Conservation (phyloP, 1,284 basidiomycete species). For the Puccinia triticina region DNA sequence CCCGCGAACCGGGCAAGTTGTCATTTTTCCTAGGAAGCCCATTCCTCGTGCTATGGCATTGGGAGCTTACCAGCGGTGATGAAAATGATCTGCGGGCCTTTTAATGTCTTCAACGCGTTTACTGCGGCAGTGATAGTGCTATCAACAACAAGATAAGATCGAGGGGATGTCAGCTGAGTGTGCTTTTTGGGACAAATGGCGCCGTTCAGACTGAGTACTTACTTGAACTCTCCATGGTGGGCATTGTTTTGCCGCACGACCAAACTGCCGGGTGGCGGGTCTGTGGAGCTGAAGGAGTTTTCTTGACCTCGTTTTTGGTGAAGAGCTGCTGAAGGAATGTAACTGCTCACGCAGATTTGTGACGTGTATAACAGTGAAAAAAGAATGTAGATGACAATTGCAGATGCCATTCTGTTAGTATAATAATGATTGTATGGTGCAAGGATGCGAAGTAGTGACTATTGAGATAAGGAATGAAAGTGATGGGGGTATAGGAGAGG, state of each 20-base stretch:
- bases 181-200: neutral
- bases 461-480: neutral
- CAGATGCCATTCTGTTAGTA: neutral
- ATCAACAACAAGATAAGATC: neutral
- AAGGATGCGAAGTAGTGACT: neutral
- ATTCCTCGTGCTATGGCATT: neutral
- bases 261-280: neutral
- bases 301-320: neutral
- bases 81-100: slow-evolving; percentile 29
- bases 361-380: neutral
- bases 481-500: neutral
- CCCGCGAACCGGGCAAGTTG: neutral
- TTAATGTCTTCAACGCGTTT: slow-evolving; percentile 1
- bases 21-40: neutral
- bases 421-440: neutral
- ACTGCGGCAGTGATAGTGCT: slow-evolving; percentile 27
- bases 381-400: slow-evolving; percentile 12
- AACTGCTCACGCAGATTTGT: neutral
- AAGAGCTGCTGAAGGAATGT: neutral
- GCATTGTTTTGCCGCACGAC: slow-evolving; percentile 8
- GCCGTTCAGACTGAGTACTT: neutral
- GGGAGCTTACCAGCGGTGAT: neutral
- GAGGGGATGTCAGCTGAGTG: no score
- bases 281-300: neutral
- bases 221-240: slow-evolving; percentile 4